Conservation (phyloP, 345 rosid species). For the Ceriops tagal region DNA sequence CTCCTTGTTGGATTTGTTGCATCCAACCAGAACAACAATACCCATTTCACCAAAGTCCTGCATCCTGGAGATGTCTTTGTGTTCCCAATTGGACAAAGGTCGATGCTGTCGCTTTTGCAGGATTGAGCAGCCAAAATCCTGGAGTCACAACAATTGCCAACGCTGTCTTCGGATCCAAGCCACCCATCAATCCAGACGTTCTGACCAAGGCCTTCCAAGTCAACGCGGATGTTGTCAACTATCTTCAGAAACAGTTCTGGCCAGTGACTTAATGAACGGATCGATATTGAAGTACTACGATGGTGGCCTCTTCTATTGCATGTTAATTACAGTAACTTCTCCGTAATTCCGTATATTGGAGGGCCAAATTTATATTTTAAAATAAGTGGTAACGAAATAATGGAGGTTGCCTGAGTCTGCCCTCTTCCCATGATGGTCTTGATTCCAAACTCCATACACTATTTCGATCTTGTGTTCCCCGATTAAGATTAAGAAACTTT, state of each 20-base stretch:
- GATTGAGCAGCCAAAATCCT: conserved; percentile 16
- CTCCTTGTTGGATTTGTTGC: conserved; percentile 16
- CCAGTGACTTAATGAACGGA: too few species aligned
- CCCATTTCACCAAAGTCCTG: conserved; percentile 8
- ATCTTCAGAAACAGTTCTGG: background rate
- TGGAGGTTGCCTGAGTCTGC: too few species aligned
- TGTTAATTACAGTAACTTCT: too few species aligned
- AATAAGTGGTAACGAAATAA: too few species aligned
- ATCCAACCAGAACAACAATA: conserved; percentile 8
- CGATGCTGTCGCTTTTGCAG: background rate
- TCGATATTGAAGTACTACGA: too few species aligned
- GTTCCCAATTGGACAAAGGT: conserved; percentile 9
- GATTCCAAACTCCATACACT: background rate
- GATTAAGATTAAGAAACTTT: too few species aligned
- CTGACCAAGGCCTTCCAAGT: conserved; percentile 2
- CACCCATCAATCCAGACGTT: conserved; percentile 7
- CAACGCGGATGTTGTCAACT: too few species aligned
- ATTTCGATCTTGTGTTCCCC: too few species aligned
- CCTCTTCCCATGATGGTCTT: too few species aligned
- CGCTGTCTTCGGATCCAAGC: background rate
- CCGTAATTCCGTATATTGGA: too few species aligned
- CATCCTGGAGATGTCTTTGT: conserved; percentile 9
- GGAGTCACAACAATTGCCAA: background rate
- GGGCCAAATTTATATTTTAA: too few species aligned
- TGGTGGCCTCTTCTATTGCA: too few species aligned